Percentiles rank a stretch among this genome's conserved stretches.
These are phyloP conservation scores for Rhodamnia rubescens DNA, from an alignment of 345 rosid species.

Conservation along the genomic window DNA sequence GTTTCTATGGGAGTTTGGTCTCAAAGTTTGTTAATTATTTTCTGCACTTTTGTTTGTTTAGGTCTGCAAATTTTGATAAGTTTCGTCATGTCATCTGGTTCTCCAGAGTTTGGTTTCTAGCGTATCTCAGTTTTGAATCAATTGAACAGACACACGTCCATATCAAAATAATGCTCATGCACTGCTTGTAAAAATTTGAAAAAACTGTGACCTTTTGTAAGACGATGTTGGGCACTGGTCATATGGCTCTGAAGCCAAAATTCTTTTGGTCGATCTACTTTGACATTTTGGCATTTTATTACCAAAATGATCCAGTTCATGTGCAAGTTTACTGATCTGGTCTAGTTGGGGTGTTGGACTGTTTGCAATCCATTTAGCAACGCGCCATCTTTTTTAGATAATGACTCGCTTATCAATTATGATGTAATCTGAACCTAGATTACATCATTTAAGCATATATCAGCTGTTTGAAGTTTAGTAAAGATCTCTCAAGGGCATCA, in stretches of 20 bases:
- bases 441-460: background rate
- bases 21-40: background rate
- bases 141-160: background rate
- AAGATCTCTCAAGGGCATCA: background rate
- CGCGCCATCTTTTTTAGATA: background rate
- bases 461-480: background rate
- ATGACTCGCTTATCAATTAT: background rate
- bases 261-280: background rate
- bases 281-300: background rate
- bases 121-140: background rate
- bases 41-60: background rate
- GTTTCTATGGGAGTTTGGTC: background rate
- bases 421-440: background rate
- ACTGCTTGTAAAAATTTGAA: background rate
- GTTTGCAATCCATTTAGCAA: background rate
- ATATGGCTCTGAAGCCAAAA: background rate
- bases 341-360: background rate
- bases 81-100: background rate
- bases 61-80: background rate
- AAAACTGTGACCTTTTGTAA: background rate
- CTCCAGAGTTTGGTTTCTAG: background rate
- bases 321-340: background rate
- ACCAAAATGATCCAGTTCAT: background rate
- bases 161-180: background rate
- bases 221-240: background rate